Base-by-base conservation (phyloP, 805 yeast genomes). In the Starmerella davenportii region DNA sequence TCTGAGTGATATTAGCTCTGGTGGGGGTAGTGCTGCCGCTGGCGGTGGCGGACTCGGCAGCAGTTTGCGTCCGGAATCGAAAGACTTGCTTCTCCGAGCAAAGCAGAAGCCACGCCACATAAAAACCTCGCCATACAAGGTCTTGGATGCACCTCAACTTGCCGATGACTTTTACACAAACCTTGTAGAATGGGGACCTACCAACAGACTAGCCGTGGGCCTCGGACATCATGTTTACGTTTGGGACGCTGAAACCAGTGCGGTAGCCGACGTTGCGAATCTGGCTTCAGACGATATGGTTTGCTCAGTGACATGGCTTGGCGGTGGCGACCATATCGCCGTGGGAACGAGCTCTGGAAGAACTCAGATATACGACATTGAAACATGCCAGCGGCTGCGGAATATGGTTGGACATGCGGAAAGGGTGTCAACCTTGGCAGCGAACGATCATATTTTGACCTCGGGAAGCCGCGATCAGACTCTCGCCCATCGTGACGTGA, bases 301-400 rank as follows among this genome's bases (percentile, higher is more conserved):
- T 19, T 79, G 95, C 5, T 76, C 93, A 48, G 61, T 87, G 29
- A 74, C 79, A 39, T 90, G 98, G 98, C 80, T 87, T 35, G 92
- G 87, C 19, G 72, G 87, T 9, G 96, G 96, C 15, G 78, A 93
- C 13, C 95, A 90, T 61, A 52, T 90, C 36, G 96, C 98, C 0
- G 74, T 90, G 5, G 98, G 98, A 1, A 82, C 95, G 1, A 68
- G 70, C 40, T 65, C 72, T 25, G 98, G 98, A 1, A 54, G 76
- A 31, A 95, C 90, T 4, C 94, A 85, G 53, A 84, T 90, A 15
- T 90, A 94, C 90, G 96, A 90, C 57, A 93, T 85, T 1, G 70
- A 77, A 11, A 74, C 78, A 31, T 68, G 71, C 39, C 76, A 79
- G 57, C 77, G 94, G 50, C 72, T 87, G 15, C 68, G 98, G 47